phyloP scores from a whole-genome alignment of 1,284 basidiomycete genomes.

The Austroboletus rostrupii region DNA sequence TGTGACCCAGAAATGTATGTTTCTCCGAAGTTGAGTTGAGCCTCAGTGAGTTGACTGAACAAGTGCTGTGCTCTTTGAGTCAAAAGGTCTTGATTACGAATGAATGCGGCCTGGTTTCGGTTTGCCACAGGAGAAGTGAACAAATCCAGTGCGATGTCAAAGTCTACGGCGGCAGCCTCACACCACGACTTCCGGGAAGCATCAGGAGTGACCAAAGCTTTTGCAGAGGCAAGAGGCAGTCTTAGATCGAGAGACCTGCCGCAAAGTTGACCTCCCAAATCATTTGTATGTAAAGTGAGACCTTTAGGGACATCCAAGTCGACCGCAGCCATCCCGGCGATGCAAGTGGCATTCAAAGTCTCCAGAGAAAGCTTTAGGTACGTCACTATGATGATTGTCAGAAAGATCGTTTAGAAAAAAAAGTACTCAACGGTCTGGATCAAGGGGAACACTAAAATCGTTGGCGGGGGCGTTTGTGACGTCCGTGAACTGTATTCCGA shows the following conservation, averaged over 20 bases:
- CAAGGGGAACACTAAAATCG: constrained; percentile 58
- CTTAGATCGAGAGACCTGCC: constrained; percentile 56
- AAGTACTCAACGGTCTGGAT: constrained; percentile 67
- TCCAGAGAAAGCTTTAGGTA: constrained; percentile 63
- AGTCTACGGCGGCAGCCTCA: constrained; percentile 55
- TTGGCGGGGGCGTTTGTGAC: constrained; percentile 74
- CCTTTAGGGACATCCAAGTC: constrained; percentile 59
- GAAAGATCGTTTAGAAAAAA: background rate
- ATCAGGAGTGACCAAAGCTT: constrained; percentile 43
- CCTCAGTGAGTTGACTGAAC: constrained; percentile 37
- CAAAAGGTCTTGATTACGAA: constrained; percentile 65
- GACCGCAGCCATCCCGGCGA: constrained; percentile 49
- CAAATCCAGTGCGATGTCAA: constrained; percentile 63
- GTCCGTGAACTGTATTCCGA: constrained; percentile 72
- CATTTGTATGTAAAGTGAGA: constrained; percentile 65
- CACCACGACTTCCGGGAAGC: constrained; percentile 54
- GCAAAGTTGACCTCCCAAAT: constrained; percentile 64
- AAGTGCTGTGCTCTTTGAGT: constrained; percentile 65
- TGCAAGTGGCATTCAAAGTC: constrained; percentile 53
- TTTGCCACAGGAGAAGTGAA: constrained; percentile 60
- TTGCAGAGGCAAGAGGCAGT: constrained; percentile 46
- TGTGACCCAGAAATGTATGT: background rate
- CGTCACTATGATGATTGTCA: constrained; percentile 14
- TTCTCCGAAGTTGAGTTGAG: constrained; percentile 6
- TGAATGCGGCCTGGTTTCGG: constrained; percentile 64